Conservation (phyloP, 2,329 filamentous ascomycete genomes). For the Huntiella abstrusa region DNA sequence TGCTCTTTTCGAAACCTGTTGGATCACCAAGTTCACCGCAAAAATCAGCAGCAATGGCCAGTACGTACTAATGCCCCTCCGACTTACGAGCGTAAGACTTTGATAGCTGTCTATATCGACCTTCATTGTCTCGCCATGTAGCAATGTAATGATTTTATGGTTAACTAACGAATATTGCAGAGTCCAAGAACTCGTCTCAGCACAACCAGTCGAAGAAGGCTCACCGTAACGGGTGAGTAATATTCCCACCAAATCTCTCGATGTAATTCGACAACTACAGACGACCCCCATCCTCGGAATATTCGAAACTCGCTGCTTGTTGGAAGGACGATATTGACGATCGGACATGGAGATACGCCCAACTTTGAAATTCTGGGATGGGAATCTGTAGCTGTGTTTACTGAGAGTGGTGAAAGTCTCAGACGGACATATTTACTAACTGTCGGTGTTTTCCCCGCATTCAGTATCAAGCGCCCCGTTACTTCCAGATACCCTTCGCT, state of each 20-base stretch:
- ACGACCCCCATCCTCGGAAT: neutral
- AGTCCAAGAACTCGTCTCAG: conserved; percentile 99
- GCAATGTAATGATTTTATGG: neutral
- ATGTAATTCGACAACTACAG: neutral
- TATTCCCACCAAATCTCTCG: neutral
- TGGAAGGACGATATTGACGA: too few relatives aligned
- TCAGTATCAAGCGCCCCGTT: conserved; percentile 99
- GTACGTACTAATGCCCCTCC: conserved; percentile 16
- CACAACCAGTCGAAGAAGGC: conserved; percentile 98
- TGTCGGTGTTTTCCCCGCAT: neutral
- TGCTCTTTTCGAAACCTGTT: conserved; percentile 14
- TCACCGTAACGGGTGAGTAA: conserved; percentile 78
- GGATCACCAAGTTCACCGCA: conserved; percentile 12
- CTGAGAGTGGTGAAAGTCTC: too few relatives aligned
- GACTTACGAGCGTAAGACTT: neutral
- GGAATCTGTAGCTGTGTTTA: too few relatives aligned
- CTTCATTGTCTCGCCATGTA: neutral
- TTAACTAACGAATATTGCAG: conserved; percentile 26
- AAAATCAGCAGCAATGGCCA: conserved; percentile 23
- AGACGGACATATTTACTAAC: too few relatives aligned
- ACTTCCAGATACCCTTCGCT: conserved; percentile 97
- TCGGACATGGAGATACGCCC: too few relatives aligned
- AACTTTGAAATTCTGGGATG: too few relatives aligned
- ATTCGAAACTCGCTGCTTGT: too few relatives aligned
- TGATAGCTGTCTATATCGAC: neutral